Evolutionary conservation across 2,329 filamentous ascomycete genomes (phyloP), one percentile per base, ranked within the genome.

Genomic region (Fusarium fujikuroi): DNA sequence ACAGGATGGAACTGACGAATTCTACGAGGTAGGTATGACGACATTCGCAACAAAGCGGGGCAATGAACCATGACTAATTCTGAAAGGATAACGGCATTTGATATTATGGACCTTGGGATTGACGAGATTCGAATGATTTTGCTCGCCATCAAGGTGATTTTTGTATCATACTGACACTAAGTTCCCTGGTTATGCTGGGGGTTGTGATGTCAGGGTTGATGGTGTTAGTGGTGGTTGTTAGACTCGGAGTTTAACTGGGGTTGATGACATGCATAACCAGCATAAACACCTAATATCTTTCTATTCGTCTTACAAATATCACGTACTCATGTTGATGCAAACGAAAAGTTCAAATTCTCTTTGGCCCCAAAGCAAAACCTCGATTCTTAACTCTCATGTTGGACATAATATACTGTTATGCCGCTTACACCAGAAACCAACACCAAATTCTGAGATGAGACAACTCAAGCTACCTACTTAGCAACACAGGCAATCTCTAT

Each of bases 11-110:
- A 50, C 60, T 40, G 18, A 44, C 49, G 30, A 50, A 66, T 66
- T 57, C 39, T 54, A 39, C 43, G 52, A 30, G 47, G 43, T 58
- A 30, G 47, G 43, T 58, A 73, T 73, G 71, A 73, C 71, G 71
- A 73, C 71, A 73, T 73, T 74, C 53, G 28, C 36, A 47, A 50
- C 54, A 56, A 58, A 64, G 71, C 64, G 71, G 71, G 71, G 71
- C 60, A 56, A 36, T 32, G 12, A 37, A 23, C 11, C 34, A 72
- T 72, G 72, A 72, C 67, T 65, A 69, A 70, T 73, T 53, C 23
- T 42, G 28, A 60, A 56, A 50, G 65, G 34, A 43, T 42, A 60
- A 70, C 67, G 47, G 52, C 65, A 70, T 66, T 37, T 36, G 34
- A 25, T 61, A 32, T 39, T 39, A 52, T 30, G 43, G 30, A 53